These are phyloP conservation scores for Sporisorium scitamineum DNA, from an alignment of 1,284 basidiomycete genomes.

Conservation along the genomic window DNA sequence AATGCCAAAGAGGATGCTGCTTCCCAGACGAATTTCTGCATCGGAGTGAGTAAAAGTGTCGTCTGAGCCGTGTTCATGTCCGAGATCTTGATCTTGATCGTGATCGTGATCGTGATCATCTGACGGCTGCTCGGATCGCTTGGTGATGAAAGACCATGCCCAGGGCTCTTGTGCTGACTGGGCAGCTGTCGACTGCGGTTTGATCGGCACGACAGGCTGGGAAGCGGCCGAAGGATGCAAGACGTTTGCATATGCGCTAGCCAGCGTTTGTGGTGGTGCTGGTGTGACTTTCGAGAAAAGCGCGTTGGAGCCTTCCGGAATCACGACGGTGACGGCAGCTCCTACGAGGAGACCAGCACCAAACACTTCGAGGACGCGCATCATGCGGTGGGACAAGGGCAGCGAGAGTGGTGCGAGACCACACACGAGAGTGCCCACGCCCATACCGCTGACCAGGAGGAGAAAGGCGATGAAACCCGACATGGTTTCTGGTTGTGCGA, in stretches of 20 bases:
- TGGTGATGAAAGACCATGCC: slow-evolving; percentile 46
- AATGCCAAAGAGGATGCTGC: slow-evolving; percentile 61
- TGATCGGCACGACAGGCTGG: not conserved
- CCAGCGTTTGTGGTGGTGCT: slow-evolving; percentile 1
- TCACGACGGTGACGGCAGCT: slow-evolving; percentile 65
- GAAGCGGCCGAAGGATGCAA: slow-evolving; percentile 16
- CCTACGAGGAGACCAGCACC: slow-evolving; percentile 66
- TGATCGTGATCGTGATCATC: slow-evolving; percentile 11
- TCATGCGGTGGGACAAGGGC: slow-evolving; percentile 51
- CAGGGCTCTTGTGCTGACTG: slow-evolving; percentile 12
- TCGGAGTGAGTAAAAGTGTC: slow-evolving; percentile 20
- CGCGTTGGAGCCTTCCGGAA: slow-evolving; percentile 61
- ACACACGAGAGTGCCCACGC: slow-evolving; percentile 58
- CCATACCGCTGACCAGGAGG: slow-evolving; percentile 51
- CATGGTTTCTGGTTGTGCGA: slow-evolving; percentile 12
- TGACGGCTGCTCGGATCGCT: slow-evolving; percentile 14
- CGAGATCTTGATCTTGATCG: slow-evolving; percentile 23
- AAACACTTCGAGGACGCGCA: slow-evolving; percentile 63
- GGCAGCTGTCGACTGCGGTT: not conserved
- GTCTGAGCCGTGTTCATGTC: slow-evolving; percentile 15
- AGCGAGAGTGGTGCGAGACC: slow-evolving; percentile 61
- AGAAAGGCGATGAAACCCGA: slow-evolving; percentile 36
- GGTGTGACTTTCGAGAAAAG: slow-evolving; percentile 37
- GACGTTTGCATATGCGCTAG: slow-evolving; percentile 9
- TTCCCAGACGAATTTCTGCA: slow-evolving; percentile 56